Base-by-base conservation (phyloP, 768 basidiomycete species). In the Leucosporidium creatinivorum region DNA sequence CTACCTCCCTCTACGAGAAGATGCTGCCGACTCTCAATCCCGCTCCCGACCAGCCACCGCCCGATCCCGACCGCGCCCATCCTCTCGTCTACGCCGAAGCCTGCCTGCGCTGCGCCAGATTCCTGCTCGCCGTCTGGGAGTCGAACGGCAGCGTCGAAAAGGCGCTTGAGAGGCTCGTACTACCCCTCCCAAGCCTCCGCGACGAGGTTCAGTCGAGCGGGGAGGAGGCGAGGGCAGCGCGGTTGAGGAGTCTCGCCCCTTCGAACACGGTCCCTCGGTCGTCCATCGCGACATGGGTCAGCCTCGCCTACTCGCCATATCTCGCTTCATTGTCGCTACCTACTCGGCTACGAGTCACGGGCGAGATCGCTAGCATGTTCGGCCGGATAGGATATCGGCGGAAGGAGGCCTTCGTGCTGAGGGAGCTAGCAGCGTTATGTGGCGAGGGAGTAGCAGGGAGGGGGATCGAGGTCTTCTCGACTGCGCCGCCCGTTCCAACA, bases 361-460 rank as follows among this genome's bases (percentile, higher is more conserved):
- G 89, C 72, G 81, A 83, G 47, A 83, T 87, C 57, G 88, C 89
- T 0, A 85, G 85, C 69, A 79, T 91, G 56, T 93, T 88, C 77
- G 83, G 87, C 17, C 87, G 85, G 70, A 77, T 99, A 7, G 92
- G 91, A 13, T 90, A 92, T 77, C 83, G 81, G 62, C 83, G 96
- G 57, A 94, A 94, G 79, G 93, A 96, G 79, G 88, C 87, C 0
- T 89, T 89, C 74, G 80, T 92, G 50, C 81, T 93, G 30, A 83
- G 94, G 17, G 93, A 97, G 75, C 83, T 96, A 52, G 81, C 93
- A 26, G 89, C 88, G 13, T n/a, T 89, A 86, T 73, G 89, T 87
- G 61, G 84, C 88, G 58, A 88, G 88, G 73, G 89, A 90, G 77
- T 83, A 69, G 65, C 66, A 85, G 73, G 63, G 55, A 31, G 36